Conservation (phyloP, 2,329 filamentous ascomycete genomes). For the Fusarium pseudonygamai region DNA sequence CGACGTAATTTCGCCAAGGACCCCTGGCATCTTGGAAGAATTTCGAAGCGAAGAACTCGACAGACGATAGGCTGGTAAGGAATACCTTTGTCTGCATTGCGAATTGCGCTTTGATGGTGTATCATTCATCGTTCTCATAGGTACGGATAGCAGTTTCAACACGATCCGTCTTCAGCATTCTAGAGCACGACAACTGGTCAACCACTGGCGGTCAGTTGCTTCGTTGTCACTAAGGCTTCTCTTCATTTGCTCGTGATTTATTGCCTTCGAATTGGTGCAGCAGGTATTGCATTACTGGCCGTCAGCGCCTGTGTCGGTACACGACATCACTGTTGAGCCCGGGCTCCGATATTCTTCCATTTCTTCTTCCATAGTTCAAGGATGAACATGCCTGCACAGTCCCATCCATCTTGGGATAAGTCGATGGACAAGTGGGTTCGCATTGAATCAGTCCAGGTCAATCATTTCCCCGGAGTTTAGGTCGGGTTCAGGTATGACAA, state of each 20-base stretch:
- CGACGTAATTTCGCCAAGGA: slow-evolving; percentile 43
- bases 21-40: slow-evolving; percentile 23
- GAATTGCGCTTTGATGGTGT: neutral
- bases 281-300: neutral
- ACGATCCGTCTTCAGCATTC: slow-evolving; percentile 16
- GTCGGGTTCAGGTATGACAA: slow-evolving; percentile 13
- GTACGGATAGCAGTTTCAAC: neutral
- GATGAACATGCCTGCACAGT: slow-evolving; percentile 13
- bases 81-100: neutral
- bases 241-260: neutral
- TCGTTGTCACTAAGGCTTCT: slow-evolving; percentile 31
- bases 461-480: slow-evolving; percentile 30
- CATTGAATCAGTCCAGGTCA: slow-evolving; percentile 14
- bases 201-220: slow-evolving; percentile 18
- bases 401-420: slow-evolving; percentile 11
- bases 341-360: neutral
- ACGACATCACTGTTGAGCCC: neutral
- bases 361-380: slow-evolving; percentile 22
- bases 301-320: neutral
- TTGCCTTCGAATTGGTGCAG: neutral
- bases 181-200: neutral
- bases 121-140: neutral
- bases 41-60: slow-evolving; percentile 18
- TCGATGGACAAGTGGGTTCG: slow-evolving; percentile 5
- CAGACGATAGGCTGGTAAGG: slow-evolving; percentile 1